Evolutionary conservation across 1,139 yeast genomes (phyloP).

Genomic region (Candida sojae): DNA sequence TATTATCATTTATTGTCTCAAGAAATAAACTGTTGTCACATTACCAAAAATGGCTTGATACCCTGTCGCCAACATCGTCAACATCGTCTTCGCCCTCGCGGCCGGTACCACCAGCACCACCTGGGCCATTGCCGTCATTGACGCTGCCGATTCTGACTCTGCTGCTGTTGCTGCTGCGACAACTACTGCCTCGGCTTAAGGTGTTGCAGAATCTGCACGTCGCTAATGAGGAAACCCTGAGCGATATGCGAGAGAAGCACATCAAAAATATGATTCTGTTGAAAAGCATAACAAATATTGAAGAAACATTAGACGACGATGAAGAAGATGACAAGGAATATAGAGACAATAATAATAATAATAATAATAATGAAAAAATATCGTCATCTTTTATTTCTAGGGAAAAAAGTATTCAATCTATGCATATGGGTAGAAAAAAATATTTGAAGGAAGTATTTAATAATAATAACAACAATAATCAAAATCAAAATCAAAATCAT

Average conservation of each 20-base stretch:
- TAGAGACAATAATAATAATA: neutral
- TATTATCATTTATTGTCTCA: constrained; percentile 2
- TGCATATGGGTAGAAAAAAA: constrained; percentile 1
- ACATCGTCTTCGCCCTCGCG: no score
- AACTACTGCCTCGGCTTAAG: neutral
- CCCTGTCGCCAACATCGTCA: neutral
- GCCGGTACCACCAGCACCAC: no score
- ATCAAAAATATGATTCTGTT: neutral
- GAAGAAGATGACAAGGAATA: neutral
- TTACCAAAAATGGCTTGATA: neutral
- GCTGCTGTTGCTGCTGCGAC: neutral
- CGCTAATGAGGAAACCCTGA: no score
- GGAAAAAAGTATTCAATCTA: neutral
- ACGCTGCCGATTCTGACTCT: no score
- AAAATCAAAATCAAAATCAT: no score
- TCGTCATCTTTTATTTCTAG: neutral
- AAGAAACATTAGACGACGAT: constrained; percentile 4
- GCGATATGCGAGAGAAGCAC: neutral
- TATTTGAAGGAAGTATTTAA: constrained; percentile 2
- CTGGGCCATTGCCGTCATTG: no score
- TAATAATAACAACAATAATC: neutral
- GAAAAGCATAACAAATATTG: constrained; percentile 7
- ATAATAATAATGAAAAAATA: neutral
- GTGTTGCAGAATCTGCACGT: neutral
- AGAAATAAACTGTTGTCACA: constrained; percentile 4